phyloP scores from a whole-genome alignment of 2,329 filamentous ascomycete genomes.

The Leptographium procerum region DNA sequence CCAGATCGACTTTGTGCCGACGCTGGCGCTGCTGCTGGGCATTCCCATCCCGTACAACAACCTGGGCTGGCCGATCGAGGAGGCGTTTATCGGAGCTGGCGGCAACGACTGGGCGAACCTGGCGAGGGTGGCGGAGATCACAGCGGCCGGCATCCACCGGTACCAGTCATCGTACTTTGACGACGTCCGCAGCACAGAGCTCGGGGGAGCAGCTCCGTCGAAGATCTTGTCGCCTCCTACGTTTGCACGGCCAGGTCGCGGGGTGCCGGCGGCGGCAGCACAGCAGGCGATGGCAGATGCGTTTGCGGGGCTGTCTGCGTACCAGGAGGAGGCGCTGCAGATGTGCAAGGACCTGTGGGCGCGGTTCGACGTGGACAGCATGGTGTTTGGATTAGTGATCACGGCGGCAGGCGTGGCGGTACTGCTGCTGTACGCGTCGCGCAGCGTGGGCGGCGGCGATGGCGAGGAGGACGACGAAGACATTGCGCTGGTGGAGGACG shows the following conservation, averaged over 20 bases:
- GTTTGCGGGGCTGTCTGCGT: slow-evolving; percentile 53
- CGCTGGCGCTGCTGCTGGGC: slow-evolving; percentile 74
- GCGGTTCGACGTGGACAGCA: slow-evolving; percentile 76
- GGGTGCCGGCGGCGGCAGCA: slow-evolving; percentile 31
- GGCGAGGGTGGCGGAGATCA: slow-evolving; percentile 62
- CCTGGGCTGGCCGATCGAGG: slow-evolving; percentile 82
- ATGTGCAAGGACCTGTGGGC: slow-evolving; percentile 84
- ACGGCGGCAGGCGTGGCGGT: slow-evolving; percentile 56
- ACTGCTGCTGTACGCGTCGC: slow-evolving; percentile 61
- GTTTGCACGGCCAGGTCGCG: slow-evolving; percentile 19
- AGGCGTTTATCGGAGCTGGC: slow-evolving; percentile 67
- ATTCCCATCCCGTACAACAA: slow-evolving; percentile 95
- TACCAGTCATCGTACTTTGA: slow-evolving; percentile 78
- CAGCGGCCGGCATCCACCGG: slow-evolving; percentile 75
- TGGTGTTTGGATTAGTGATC: slow-evolving; percentile 67
- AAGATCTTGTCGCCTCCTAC: slow-evolving; percentile 8
- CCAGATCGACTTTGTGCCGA: slow-evolving; percentile 94
- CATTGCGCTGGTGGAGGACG: slow-evolving; percentile 33
- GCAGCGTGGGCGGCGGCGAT: slow-evolving; percentile 32
- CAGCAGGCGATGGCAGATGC: slow-evolving; percentile 26
- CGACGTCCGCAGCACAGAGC: slow-evolving; percentile 55
- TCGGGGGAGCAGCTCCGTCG: slow-evolving; percentile 28
- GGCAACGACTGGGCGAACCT: slow-evolving; percentile 67
- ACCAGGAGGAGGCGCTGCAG: slow-evolving; percentile 66
- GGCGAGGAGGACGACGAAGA: slow-evolving; percentile 15